phyloP scores from a whole-genome alignment of 2,329 filamentous ascomycete species.

The Stachybotrys chartarum region DNA sequence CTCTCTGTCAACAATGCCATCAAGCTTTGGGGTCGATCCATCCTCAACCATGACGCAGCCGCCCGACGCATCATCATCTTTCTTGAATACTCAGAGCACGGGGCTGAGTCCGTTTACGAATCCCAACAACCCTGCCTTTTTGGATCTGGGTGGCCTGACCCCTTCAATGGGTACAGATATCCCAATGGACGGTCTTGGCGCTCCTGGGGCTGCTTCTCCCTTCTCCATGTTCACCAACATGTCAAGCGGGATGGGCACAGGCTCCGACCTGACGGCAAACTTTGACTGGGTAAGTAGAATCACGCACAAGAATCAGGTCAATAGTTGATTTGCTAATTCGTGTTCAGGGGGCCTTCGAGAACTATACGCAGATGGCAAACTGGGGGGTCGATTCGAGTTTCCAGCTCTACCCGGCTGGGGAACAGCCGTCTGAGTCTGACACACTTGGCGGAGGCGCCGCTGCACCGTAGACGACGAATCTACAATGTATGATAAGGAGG shows the following conservation, averaged over 20 bases:
- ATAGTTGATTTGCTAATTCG: constrained; percentile 15
- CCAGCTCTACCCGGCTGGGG: constrained; percentile 36
- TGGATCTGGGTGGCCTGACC: constrained; percentile 33
- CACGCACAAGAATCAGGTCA: neutral
- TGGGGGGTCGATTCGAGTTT: constrained; percentile 47
- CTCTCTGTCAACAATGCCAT: constrained; percentile 20
- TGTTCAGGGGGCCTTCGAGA: constrained; percentile 46
- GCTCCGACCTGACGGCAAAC: constrained; percentile 39
- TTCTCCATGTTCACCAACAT: constrained; percentile 46
- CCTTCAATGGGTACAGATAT: constrained; percentile 21
- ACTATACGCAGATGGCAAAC: constrained; percentile 44
- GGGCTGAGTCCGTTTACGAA: constrained; percentile 23
- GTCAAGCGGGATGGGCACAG: constrained; percentile 17
- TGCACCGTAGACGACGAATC: neutral
- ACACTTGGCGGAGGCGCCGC: neutral
- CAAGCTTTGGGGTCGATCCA: constrained; percentile 32
- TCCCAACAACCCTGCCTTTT: constrained; percentile 31
- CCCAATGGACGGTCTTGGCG: constrained; percentile 20
- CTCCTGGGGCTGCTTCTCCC: constrained; percentile 29
- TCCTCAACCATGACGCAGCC: constrained; percentile 16
- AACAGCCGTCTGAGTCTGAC: constrained; percentile 7
- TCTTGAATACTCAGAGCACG: constrained; percentile 3
- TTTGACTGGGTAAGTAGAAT: constrained; percentile 50
- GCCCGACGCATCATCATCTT: neutral
- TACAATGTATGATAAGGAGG: neutral